Evolutionary conservation across 768 basidiomycete genomes (phyloP), one percentile per base, ranked within the genome.

Genomic region (Mrakia gelida): DNA sequence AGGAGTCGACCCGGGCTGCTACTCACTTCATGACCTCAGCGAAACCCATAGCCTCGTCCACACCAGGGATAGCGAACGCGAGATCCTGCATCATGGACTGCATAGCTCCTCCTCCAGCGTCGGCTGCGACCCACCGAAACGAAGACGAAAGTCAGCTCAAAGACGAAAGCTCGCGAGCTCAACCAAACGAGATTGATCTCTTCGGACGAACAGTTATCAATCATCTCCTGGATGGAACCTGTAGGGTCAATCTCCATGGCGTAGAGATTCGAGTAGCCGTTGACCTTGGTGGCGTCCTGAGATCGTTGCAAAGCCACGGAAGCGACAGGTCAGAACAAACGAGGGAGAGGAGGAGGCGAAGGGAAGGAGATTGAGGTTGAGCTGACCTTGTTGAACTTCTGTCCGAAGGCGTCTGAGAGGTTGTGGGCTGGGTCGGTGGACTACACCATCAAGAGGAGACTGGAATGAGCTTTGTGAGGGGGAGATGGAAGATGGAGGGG

Each of bases 241-340:
- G 93, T 96, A 11, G 97, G 97, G 85, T 99, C 97, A 84, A 99
- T 99, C 85, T 99, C 97, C 97, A 99, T 99, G 5, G 97, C 97
- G 83, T 85, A 96, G 63, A 99, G 89, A 86, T 99, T 99, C 79
- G 92, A 90, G 81, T 98, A 98, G 13, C 97, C 97, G 82, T 96
- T 97, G 74, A 98, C 97, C 73, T 92, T 93, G 11, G 95, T 98
- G 45, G 97, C 97, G 84, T 99, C 97, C 83, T 76, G 49, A 28
- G n/a, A 61, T 15, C 4, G 34, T 30, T 8, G 21, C 72, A 45
- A 45, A 28, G 10, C 34, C 13, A 11, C 45, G 45, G 11, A 45
- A 45, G 45, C 38, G 43, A 52, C 23, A 30, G 62, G 18, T 26
- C 11, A 43, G 43, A 8, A 32, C 21, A n/a, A 18, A 26, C 9